Evolutionary conservation across 768 basidiomycete species (phyloP).

Genomic region (Podaxis sp.): DNA sequence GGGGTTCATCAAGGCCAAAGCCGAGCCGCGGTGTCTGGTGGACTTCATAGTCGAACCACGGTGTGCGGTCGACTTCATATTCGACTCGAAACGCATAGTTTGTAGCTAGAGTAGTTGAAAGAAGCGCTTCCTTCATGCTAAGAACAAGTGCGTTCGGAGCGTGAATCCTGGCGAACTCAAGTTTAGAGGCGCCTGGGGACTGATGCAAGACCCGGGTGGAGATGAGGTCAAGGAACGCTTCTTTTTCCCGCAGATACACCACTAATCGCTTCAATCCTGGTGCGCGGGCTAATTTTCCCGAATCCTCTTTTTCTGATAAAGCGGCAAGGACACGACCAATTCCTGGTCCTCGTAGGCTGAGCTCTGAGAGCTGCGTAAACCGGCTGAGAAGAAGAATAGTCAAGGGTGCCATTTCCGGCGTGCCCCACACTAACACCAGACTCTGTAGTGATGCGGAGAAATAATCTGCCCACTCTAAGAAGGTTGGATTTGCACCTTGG

Average conservation of each 20-base stretch:
- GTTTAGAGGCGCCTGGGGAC: not conserved
- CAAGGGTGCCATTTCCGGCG: not conserved
- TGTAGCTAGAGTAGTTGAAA: not conserved
- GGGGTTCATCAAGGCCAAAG: not conserved
- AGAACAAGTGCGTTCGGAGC: not conserved
- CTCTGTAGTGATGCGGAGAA: not conserved
- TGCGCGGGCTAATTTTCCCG: not conserved
- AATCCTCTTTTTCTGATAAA: not conserved
- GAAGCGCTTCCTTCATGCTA: not conserved
- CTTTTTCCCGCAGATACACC: not conserved
- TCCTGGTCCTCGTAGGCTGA: not conserved
- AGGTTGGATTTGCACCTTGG: too few relatives aligned
- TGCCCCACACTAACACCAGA: not conserved
- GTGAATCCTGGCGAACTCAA: not conserved
- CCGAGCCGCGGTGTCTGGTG: not conserved
- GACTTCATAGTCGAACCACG: not conserved
- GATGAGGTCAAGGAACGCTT: not conserved
- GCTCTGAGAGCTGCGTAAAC: not conserved
- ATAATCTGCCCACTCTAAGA: not conserved
- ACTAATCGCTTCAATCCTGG: not conserved
- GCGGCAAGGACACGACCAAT: not conserved
- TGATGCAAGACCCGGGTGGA: not conserved
- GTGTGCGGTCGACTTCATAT: not conserved
- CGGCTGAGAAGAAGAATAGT: not conserved
- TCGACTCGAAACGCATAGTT: not conserved